These are phyloP conservation scores for Darksidea phi DNA, from an alignment of 495 filamentous ascomycete species.

Conservation along the genomic window DNA sequence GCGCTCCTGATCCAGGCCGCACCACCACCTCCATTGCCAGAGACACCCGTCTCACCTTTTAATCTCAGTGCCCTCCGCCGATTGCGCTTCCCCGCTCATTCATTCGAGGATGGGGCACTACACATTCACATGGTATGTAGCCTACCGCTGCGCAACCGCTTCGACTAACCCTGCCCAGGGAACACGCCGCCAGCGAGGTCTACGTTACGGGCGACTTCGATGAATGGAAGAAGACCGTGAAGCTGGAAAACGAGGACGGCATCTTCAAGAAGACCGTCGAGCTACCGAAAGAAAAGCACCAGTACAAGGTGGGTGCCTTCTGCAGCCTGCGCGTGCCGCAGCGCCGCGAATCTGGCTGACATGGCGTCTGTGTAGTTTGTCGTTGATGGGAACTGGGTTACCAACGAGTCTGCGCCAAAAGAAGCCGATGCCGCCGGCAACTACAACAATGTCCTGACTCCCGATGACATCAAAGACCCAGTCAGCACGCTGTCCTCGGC, in stretches of 20 bases:
- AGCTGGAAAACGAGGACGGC: slow-evolving; percentile 67
- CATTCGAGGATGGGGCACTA: slow-evolving; percentile 37
- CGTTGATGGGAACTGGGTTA: slow-evolving; percentile 83
- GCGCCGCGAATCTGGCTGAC: background rate
- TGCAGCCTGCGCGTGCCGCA: background rate
- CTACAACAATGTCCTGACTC: slow-evolving; percentile 83
- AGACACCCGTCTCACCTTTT: background rate
- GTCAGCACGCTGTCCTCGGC: slow-evolving; percentile 65
- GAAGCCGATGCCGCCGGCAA: slow-evolving; percentile 75
- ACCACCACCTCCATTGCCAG: background rate
- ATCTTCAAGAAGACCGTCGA: slow-evolving; percentile 75
- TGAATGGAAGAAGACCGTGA: slow-evolving; percentile 81
- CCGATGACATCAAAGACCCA: slow-evolving; percentile 60
- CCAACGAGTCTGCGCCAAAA: slow-evolving; percentile 71
- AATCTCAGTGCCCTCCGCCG: background rate
- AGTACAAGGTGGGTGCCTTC: slow-evolving; percentile 44
- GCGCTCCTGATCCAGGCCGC: background rate
- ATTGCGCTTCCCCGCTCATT: background rate
- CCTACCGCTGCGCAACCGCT: background rate
- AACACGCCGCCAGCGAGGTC: slow-evolving; percentile 75
- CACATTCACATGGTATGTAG: slow-evolving; percentile 41
- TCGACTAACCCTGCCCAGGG: slow-evolving; percentile 46
- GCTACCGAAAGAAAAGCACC: slow-evolving; percentile 66
- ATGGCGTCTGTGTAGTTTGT: slow-evolving; percentile 64
- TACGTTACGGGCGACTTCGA: slow-evolving; percentile 96